phyloP scores from a whole-genome alignment of 2,329 filamentous ascomycete species.

The Penicillium sp. region DNA sequence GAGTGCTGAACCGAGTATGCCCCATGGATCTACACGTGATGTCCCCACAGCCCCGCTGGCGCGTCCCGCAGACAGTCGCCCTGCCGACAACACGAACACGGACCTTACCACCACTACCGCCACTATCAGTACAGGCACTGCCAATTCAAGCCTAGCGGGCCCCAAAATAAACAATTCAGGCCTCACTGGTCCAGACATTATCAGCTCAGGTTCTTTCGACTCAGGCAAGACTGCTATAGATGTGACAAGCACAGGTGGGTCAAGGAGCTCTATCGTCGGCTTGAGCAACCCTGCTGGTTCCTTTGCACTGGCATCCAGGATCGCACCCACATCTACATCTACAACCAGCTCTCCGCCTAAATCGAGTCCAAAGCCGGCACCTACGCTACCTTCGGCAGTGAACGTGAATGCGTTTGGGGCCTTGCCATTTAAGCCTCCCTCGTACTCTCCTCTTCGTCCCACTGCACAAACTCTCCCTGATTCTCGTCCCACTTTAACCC shows the following conservation, averaged over 20 bases:
- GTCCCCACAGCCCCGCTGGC: conserved; percentile 1
- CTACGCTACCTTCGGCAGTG: conserved; percentile 1
- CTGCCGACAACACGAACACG: neutral
- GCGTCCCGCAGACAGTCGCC: conserved; percentile 5
- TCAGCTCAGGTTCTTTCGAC: neutral
- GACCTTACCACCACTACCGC: neutral
- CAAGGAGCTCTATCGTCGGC: neutral
- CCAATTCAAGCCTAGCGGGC: neutral
- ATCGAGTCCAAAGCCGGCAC: neutral
- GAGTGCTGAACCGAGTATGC: neutral
- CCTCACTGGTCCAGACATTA: neutral
- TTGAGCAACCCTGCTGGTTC: neutral
- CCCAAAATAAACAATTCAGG: neutral
- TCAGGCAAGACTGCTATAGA: neutral
- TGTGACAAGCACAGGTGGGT: neutral
- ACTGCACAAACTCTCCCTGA: neutral
- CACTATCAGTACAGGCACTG: neutral
- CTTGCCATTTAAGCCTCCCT: conserved; percentile 3
- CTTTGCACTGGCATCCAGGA: neutral
- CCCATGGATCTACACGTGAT: conserved; percentile 10
- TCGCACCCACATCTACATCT: neutral
- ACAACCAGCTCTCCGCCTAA: neutral
- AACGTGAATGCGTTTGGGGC: neutral
- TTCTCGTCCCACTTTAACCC: neutral
- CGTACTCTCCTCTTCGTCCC: conserved; percentile 1